A percentile compares a stretch with the other conserved stretches of the same genome.
phyloP scores from a whole-genome alignment of 345 rosid genomes.

The Euphorbia peplus region DNA sequence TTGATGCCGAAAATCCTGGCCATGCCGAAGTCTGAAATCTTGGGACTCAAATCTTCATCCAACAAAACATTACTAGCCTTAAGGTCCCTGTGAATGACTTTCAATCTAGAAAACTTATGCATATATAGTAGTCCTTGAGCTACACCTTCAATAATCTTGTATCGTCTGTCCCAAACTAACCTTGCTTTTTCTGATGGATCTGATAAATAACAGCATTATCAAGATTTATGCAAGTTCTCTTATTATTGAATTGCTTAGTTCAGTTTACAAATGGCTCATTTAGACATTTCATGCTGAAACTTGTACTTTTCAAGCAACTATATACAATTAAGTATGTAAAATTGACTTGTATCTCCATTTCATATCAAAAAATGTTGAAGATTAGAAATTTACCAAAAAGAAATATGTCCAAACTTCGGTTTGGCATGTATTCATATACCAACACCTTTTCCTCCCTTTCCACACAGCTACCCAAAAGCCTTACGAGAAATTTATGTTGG shows the following conservation, averaged over 20 bases:
- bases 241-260: too few species aligned
- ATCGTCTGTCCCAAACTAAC: conserved; percentile 8
- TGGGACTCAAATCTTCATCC: conserved; percentile 14
- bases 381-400: conserved; percentile 16
- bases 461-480: conserved; percentile 20
- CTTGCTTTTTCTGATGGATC: not conserved
- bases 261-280: too few species aligned
- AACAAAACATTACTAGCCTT: conserved; percentile 15
- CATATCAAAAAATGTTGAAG: not conserved
- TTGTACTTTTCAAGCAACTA: too few species aligned
- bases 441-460: conserved; percentile 19
- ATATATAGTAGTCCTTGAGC: conserved; percentile 20
- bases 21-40: conserved; percentile 18
- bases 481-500: conserved; percentile 27
- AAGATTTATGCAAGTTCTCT: not conserved
- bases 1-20: conserved; percentile 12
- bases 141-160: conserved; percentile 12
- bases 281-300: too few species aligned
- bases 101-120: conserved; percentile 17
- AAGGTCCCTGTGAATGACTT: conserved; percentile 16
- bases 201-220: not conserved
- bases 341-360: not conserved
- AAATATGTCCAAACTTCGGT: conserved; percentile 24
- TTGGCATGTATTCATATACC: conserved; percentile 23
- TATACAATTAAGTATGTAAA: not conserved